These are phyloP conservation scores for Clavulina sp. DNA, from an alignment of 768 basidiomycete genomes.

Conservation along the genomic window DNA sequence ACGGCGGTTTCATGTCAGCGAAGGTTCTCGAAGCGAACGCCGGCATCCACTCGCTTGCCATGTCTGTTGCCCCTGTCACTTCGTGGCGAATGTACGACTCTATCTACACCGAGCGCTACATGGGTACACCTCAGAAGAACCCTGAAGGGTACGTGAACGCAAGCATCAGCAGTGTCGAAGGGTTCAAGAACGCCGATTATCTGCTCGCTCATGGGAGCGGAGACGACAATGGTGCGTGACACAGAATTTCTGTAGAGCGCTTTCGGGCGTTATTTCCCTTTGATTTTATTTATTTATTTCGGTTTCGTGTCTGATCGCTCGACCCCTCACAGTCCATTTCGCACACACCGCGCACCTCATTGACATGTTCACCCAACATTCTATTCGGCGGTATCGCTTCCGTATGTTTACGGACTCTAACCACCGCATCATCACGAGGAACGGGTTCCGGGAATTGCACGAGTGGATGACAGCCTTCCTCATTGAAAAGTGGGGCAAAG, in stretches of 20 bases:
- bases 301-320: not conserved
- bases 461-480: slow-evolving; percentile 76
- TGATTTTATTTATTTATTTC: not conserved
- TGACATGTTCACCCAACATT: slow-evolving; percentile 74
- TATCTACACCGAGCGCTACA: slow-evolving; percentile 95
- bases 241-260: too few relatives aligned
- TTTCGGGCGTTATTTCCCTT: not conserved
- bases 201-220: slow-evolving; percentile 84
- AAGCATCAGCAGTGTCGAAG: slow-evolving; percentile 74
- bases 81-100: slow-evolving; percentile 80
- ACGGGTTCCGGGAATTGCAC: slow-evolving; percentile 69
- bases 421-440: slow-evolving; percentile 55
- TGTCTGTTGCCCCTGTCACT: slow-evolving; percentile 85
- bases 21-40: slow-evolving; percentile 86
- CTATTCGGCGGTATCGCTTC: slow-evolving; percentile 53
- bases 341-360: slow-evolving; percentile 79
- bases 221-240: slow-evolving; percentile 54
- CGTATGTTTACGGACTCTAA: slow-evolving; percentile 97
- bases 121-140: slow-evolving; percentile 69
- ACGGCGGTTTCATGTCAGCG: slow-evolving; percentile 89
- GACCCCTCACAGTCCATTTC: slow-evolving; percentile 47
- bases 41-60: slow-evolving; percentile 76
- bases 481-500: slow-evolving; percentile 76
- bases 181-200: slow-evolving; percentile 65
- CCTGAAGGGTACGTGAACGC: slow-evolving; percentile 77